Evolutionary conservation across 1,139 yeast species (phyloP).

Genomic region (Hyphopichia buzzinii): DNA sequence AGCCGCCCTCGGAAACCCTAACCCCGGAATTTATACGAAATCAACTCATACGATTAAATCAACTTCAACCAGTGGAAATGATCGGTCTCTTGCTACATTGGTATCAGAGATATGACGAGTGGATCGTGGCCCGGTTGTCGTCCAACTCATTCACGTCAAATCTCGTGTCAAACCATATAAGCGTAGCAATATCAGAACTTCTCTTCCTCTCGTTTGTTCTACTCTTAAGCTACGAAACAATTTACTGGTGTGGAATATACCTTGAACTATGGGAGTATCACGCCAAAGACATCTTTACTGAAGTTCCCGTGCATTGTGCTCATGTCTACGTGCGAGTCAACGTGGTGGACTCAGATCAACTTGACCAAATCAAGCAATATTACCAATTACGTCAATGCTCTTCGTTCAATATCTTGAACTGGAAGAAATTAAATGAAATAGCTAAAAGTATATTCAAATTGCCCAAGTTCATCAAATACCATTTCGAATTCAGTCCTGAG

Average conservation of each 20-base stretch:
- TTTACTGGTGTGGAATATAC: slow-evolving; percentile 50
- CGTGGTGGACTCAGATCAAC: slow-evolving; percentile 23
- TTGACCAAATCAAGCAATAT: slow-evolving; percentile 21
- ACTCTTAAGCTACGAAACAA: slow-evolving; percentile 41
- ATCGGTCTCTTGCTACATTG: neutral
- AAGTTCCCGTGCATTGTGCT: slow-evolving; percentile 76
- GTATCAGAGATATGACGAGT: slow-evolving; percentile 1
- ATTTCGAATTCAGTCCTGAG: slow-evolving; percentile 78
- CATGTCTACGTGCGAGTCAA: slow-evolving; percentile 60
- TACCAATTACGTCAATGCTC: slow-evolving; percentile 27
- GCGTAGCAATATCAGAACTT: slow-evolving; percentile 41
- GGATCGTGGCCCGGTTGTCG: slow-evolving; percentile 8
- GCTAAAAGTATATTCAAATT: slow-evolving; percentile 21
- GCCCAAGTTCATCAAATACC: slow-evolving; percentile 50
- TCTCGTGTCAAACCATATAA: slow-evolving; percentile 26
- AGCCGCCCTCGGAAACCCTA: neutral
- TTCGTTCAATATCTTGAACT: slow-evolving; percentile 24
- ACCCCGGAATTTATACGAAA: neutral
- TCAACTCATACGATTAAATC: neutral
- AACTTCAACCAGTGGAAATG: neutral
- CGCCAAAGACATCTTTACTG: slow-evolving; percentile 63
- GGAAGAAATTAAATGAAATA: slow-evolving; percentile 28
- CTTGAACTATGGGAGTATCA: slow-evolving; percentile 56
- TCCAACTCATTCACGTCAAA: slow-evolving; percentile 25
- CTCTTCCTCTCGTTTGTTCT: slow-evolving; percentile 33